phyloP scores from a whole-genome alignment of 306 rosid species.

The Benincasa hispida region DNA sequence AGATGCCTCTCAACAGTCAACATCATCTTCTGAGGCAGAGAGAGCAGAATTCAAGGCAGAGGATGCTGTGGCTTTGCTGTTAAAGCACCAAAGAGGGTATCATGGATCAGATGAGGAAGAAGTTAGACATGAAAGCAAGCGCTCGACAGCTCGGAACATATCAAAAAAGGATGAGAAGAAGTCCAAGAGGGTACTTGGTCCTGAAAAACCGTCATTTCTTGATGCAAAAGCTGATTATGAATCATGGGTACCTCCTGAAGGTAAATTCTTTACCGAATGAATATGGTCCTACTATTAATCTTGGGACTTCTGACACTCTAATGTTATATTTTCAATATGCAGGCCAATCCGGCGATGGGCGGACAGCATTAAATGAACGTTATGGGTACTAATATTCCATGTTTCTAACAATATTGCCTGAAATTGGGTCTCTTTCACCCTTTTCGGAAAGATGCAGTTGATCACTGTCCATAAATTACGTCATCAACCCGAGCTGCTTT shows the following conservation, averaged over 20 bases:
- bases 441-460: not conserved
- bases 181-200: constrained; percentile 69
- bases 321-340: constrained; percentile 14
- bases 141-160: constrained; percentile 7
- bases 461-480: not conserved
- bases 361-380: constrained; percentile 68
- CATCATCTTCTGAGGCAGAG: constrained; percentile 33
- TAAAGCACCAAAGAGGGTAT: constrained; percentile 63
- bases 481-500: not conserved
- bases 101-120: constrained; percentile 33
- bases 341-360: constrained; percentile 97
- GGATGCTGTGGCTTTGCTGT: constrained; percentile 89
- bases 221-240: constrained; percentile 30
- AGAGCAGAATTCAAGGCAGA: constrained; percentile 43
- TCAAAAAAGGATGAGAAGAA: constrained; percentile 24
- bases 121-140: constrained; percentile 23
- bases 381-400: constrained; percentile 50
- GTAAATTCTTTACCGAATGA: constrained; percentile 14
- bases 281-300: not conserved
- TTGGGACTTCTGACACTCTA: not conserved
- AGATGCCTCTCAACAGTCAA: constrained; percentile 24
- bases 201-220: constrained; percentile 79
- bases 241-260: constrained; percentile 90
- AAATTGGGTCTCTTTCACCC: not conserved
- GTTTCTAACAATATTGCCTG: not conserved